phyloP scores from a whole-genome alignment of 2,329 filamentous ascomycete species.

The Colletotrichum aenigma region DNA sequence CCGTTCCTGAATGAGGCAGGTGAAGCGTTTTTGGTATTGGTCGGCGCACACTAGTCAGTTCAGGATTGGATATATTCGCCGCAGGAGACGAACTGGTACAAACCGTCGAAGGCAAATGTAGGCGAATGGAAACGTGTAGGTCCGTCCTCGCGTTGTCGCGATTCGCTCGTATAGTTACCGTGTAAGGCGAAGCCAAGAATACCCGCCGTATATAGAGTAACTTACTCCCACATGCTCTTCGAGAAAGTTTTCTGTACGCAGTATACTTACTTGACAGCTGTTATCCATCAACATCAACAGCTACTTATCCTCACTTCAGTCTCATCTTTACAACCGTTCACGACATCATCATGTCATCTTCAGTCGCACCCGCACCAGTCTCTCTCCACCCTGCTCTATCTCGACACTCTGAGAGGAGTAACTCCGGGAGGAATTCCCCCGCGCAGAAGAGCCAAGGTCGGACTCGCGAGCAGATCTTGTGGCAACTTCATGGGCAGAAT shows the following conservation, averaged over 20 bases:
- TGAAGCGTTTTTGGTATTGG: background rate
- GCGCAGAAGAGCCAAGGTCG: background rate
- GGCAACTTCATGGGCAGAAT: slow-evolving; percentile 6
- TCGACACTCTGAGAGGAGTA: background rate
- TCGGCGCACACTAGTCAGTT: background rate
- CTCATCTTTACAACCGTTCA: background rate
- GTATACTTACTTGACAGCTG: background rate
- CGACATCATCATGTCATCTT: background rate
- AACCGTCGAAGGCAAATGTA: background rate
- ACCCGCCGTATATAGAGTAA: background rate
- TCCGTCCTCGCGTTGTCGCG: background rate
- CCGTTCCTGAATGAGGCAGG: background rate
- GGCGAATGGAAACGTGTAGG: background rate
- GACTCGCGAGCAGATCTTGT: background rate
- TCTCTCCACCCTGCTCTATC: background rate
- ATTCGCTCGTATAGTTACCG: background rate
- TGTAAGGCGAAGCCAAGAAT: background rate
- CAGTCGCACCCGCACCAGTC: background rate
- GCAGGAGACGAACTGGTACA: background rate
- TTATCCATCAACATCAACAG: background rate
- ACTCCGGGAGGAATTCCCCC: background rate
- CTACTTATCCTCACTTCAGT: background rate
- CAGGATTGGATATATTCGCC: background rate
- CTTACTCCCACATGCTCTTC: background rate
- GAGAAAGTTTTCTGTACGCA: background rate